Base-by-base conservation (phyloP, 2,329 filamentous ascomycete species). In the Tothia fuscella region DNA sequence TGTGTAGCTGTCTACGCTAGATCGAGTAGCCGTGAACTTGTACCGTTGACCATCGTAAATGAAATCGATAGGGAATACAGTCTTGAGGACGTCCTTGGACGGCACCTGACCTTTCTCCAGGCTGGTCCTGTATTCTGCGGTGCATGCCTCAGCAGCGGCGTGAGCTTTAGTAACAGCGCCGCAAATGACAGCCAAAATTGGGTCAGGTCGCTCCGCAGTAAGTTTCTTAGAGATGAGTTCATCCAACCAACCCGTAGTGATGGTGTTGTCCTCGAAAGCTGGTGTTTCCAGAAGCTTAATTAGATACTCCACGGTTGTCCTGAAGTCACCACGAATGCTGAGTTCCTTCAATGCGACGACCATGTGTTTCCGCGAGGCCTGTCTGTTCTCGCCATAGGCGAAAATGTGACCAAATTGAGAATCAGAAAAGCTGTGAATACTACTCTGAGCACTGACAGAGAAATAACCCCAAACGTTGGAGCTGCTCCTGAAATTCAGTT, bases 391-490 rank as follows among this genome's bases (percentile, higher is more conserved):
- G 47, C 91, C 91, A 54, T 96, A 98, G 40, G 91, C 93, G 63
- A 98, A 98, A 53, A 98, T 98, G 67, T 98, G 91, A 66, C 91
- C 91, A 54, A 98, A 98, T 59, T 98, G 91, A 57, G 84, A 93
- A 69, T 98, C 91, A 6, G 91, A 96, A 74, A 94, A 98, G 64
- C 86, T 95, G 76, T 98, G 91, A 51, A 98, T 98, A 64, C 88
- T 88, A 68, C 88, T 89, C 43, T 87, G 81, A 7, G 88, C 91
- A 68, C 88, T 85, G 62, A 98, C 91, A 41, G 91, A 98, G 78
- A 98, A 98, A 67, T 98, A 98, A 73, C 91, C 91, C 91, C 91
- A 98, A 43, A 96, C 91, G 53, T 98, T 98, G 49, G 91, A 96
- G 62, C 87, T 94, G 70, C 83, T 93, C 59, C 91, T 78, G 78